These are phyloP conservation scores for Trifolium pratense DNA, from an alignment of 306 rosid genomes.

Conservation along the genomic window DNA sequence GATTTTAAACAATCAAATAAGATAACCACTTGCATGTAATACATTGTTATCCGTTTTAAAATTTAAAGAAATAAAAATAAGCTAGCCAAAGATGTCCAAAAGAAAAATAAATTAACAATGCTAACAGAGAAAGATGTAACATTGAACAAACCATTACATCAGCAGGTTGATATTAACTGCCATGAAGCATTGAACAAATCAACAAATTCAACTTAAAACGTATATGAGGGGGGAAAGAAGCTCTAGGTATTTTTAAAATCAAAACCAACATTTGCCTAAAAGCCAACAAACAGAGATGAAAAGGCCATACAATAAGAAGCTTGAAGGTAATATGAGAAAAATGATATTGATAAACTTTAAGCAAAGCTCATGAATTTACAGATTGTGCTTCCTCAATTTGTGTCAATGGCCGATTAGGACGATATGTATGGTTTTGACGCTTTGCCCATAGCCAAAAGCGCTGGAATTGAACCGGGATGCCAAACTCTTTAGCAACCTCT, in stretches of 20 bases:
- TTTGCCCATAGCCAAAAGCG: slow-evolving; percentile 94
- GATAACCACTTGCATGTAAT: background rate
- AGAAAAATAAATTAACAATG: background rate
- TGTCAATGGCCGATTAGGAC: slow-evolving; percentile 80
- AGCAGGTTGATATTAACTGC: slow-evolving; percentile 1
- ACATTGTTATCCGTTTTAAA: slow-evolving; percentile 1
- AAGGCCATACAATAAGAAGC: slow-evolving; percentile 2
- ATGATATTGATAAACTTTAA: slow-evolving; percentile 2
- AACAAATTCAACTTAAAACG: slow-evolving; percentile 14
- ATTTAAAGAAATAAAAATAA: slow-evolving; percentile 5
- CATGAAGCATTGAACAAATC: slow-evolving; percentile 33
- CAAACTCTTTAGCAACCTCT: slow-evolving; percentile 86
- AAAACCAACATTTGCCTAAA: slow-evolving; percentile 16
- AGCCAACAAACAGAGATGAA: slow-evolving; percentile 1
- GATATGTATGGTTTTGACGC: slow-evolving; percentile 85
- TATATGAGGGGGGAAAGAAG: background rate
- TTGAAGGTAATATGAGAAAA: background rate
- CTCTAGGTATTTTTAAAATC: background rate
- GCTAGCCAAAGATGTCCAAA: background rate
- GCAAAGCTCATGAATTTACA: slow-evolving; percentile 53
- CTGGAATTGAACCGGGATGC: slow-evolving; percentile 80
- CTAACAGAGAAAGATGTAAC: background rate
- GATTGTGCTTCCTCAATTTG: slow-evolving; percentile 73
- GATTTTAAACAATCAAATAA: slow-evolving; percentile 29
- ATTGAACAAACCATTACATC: background rate